These are phyloP conservation scores for Metarhizium anisopliae DNA, from an alignment of 2,329 filamentous ascomycete species.

Conservation along the genomic window DNA sequence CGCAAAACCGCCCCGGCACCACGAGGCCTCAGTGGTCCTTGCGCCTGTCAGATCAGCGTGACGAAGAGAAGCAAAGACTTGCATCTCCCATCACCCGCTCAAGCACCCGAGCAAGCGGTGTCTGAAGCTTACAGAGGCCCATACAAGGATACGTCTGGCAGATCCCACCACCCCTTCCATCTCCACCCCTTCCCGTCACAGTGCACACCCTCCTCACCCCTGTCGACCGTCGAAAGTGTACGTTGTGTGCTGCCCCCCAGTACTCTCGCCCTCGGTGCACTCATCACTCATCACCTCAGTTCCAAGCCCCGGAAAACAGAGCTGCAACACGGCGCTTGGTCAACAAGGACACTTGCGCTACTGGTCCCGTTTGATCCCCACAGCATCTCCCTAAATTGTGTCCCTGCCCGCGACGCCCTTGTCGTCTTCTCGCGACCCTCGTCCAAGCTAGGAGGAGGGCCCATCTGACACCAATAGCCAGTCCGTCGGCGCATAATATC, in stretches of 20 bases:
- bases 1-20: neutral
- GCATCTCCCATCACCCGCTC: neutral
- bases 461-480: slow-evolving; percentile 12
- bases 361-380: neutral
- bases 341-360: too few species aligned
- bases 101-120: neutral
- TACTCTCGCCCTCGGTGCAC: neutral
- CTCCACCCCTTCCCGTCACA: neutral
- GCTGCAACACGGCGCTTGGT: too few species aligned
- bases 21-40: neutral
- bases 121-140: neutral
- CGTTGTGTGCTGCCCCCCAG: too few species aligned
- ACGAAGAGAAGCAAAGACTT: neutral
- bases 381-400: neutral
- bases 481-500: slow-evolving; percentile 16
- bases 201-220: neutral
- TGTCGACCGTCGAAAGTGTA: neutral
- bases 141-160: neutral
- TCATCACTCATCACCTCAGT: neutral
- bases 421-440: too few species aligned
- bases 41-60: slow-evolving; percentile 1
- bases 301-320: too few species aligned
- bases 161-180: neutral
- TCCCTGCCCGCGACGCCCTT: too few species aligned
- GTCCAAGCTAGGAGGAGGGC: slow-evolving; percentile 1